These are phyloP conservation scores for Cadophora gregata DNA, from an alignment of 2,329 filamentous ascomycete species.

Conservation along the genomic window DNA sequence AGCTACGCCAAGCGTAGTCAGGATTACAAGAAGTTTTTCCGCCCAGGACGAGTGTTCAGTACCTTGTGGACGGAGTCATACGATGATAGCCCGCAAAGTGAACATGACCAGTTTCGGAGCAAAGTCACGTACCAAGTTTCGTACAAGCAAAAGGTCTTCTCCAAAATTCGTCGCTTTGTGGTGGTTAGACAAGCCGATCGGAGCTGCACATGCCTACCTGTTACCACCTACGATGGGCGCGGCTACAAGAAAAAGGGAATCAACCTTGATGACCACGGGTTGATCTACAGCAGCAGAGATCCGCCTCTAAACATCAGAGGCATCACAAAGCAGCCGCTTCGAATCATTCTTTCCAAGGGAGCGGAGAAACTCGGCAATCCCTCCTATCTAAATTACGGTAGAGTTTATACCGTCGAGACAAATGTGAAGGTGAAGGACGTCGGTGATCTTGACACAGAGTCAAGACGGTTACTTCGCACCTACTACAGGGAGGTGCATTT, in stretches of 20 bases:
- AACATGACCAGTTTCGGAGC: conserved; percentile 29
- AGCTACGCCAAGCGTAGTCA: conserved; percentile 31
- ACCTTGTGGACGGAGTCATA: conserved; percentile 36
- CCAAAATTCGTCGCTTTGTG: conserved; percentile 37
- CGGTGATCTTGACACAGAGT: conserved; percentile 33
- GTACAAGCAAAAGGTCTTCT: conserved; percentile 31
- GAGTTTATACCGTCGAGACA: conserved; percentile 33
- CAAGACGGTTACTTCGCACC: conserved; percentile 21
- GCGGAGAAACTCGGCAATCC: conserved; percentile 26
- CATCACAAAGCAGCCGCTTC: conserved; percentile 30
- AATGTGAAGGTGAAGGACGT: conserved; percentile 40
- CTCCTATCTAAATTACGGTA: conserved; percentile 36
- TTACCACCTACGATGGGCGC: conserved; percentile 30
- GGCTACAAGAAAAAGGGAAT: conserved; percentile 34
- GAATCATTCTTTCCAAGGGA: conserved; percentile 25
- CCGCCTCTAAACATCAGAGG: conserved; percentile 18
- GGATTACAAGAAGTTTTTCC: conserved; percentile 37
- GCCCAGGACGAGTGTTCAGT: conserved; percentile 35
- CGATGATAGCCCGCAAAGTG: conserved; percentile 16
- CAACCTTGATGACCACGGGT: conserved; percentile 34
- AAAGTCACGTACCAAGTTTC: conserved; percentile 19
- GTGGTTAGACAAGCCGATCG: conserved; percentile 31
- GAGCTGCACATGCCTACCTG: conserved; percentile 33
- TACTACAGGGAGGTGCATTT: conserved; percentile 24
- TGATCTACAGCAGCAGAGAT: conserved; percentile 30